These are phyloP conservation scores for Ilex paraguariensis DNA, from an alignment of 305 asterid genomes.

Conservation along the genomic window DNA sequence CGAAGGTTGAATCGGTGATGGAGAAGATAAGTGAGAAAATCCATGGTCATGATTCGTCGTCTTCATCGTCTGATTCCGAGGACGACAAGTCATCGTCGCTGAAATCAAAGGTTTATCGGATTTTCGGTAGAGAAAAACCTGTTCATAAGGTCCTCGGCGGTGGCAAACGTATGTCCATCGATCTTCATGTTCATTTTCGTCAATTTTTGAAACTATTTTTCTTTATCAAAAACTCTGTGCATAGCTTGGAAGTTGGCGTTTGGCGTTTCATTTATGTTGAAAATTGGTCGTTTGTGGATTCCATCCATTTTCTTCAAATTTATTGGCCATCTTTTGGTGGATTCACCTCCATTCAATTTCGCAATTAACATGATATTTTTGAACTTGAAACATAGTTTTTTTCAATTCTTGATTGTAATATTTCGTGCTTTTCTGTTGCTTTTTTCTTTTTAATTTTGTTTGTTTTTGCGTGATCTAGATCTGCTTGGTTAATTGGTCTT, in stretches of 20 bases:
- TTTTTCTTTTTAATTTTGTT: too few relatives aligned
- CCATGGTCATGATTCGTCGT: constrained; percentile 35
- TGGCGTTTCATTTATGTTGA: too few relatives aligned
- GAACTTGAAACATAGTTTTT: too few relatives aligned
- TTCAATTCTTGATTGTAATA: too few relatives aligned
- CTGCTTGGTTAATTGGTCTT: too few relatives aligned
- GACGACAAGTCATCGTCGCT: constrained; percentile 39
- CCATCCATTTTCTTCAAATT: too few relatives aligned
- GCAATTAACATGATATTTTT: too few relatives aligned
- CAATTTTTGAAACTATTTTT: background rate
- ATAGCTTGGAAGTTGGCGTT: background rate
- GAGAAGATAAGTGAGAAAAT: constrained; percentile 55
- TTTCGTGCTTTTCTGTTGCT: too few relatives aligned
- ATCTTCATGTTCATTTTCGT: background rate
- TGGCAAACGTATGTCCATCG: constrained; percentile 53
- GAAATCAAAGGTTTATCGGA: constrained; percentile 46
- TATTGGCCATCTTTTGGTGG: too few relatives aligned
- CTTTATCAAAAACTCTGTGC: too few relatives aligned
- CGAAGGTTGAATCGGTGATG: constrained; percentile 42
- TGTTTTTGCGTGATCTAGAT: too few relatives aligned
- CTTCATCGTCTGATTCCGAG: constrained; percentile 57
- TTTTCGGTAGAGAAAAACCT: constrained; percentile 72
- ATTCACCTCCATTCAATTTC: too few relatives aligned
- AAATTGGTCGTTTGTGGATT: background rate
- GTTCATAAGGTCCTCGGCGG: constrained; percentile 78